phyloP scores from a whole-genome alignment of 73 alveolate species.

The Paramecium primaurelia region DNA sequence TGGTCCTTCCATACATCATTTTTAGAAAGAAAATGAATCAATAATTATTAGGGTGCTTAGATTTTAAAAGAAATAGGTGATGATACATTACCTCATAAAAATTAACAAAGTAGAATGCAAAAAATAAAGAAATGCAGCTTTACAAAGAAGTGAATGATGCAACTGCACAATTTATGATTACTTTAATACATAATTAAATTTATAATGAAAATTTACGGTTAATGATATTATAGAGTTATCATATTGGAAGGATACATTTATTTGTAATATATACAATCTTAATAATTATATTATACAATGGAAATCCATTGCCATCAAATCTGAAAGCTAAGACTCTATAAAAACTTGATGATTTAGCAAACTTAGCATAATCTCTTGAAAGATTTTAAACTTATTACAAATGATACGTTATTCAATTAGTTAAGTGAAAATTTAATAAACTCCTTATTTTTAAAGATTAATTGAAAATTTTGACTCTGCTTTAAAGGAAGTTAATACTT shows the following conservation, averaged over 20 bases:
- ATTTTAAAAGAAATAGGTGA: background rate
- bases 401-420: background rate
- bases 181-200: background rate
- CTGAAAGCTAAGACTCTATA: background rate
- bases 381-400: background rate
- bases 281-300: background rate
- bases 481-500: background rate
- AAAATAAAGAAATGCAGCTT: background rate
- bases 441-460: background rate
- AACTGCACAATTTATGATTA: background rate
- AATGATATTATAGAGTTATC: background rate
- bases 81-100: background rate
- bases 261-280: background rate
- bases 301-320: background rate
- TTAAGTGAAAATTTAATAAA: background rate
- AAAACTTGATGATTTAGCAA: background rate
- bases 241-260: background rate
- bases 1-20: conserved; percentile 39
- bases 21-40: background rate
- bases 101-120: background rate
- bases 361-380: background rate
- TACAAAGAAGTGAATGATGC: background rate
- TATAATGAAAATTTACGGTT: background rate
- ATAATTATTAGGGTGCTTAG: background rate
- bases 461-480: background rate